Evolutionary conservation across 768 basidiomycete genomes (phyloP).

Genomic region (Trametes gibbosa): DNA sequence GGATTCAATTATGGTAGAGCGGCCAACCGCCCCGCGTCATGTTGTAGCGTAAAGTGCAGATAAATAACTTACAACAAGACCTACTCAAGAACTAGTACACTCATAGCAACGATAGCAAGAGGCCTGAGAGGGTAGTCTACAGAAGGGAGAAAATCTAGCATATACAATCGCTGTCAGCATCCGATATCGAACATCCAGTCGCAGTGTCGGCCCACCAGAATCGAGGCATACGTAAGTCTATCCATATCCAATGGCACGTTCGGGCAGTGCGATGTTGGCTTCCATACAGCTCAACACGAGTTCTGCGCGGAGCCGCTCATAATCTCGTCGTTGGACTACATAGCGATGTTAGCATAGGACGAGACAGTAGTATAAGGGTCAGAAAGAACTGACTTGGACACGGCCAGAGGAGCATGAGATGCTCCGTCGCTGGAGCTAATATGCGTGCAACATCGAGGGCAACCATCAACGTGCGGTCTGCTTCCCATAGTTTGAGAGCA

Average conservation of each 20-base stretch:
- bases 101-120: neutral
- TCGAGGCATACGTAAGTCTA: neutral
- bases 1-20: no score
- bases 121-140: neutral
- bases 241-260: neutral
- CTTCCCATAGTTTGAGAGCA: constrained; percentile 54
- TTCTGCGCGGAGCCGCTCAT: neutral
- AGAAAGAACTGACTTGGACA: neutral
- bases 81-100: neutral
- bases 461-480: constrained; percentile 52
- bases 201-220: neutral
- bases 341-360: neutral
- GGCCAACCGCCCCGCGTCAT: no score
- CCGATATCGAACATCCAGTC: neutral
- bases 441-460: constrained; percentile 66
- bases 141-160: neutral
- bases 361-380: neutral
- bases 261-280: constrained; percentile 21
- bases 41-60: neutral
- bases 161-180: neutral
- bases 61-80: neutral
- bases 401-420: neutral
- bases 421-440: constrained; percentile 42
- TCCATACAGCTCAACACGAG: neutral
- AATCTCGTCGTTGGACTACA: neutral